phyloP scores from a whole-genome alignment of 371 early-diverging fungal species.

The Gilbertella persicaria region DNA sequence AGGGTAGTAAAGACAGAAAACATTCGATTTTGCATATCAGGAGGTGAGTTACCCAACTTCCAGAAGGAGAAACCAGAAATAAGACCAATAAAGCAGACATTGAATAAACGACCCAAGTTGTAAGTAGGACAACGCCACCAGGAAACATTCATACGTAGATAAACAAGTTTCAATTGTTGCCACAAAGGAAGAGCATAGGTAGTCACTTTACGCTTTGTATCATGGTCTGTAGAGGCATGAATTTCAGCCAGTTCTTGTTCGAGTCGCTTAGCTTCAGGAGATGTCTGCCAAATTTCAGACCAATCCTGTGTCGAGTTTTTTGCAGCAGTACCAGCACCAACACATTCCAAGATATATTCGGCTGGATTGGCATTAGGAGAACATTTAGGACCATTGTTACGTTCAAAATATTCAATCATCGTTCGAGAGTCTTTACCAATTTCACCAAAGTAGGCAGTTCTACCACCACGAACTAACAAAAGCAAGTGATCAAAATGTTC shows the following conservation, averaged over 20 bases:
- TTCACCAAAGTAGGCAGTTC: constrained; percentile 79
- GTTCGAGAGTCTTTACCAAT: constrained; percentile 57
- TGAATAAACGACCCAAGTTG: constrained; percentile 63
- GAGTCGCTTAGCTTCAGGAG: constrained; percentile 45
- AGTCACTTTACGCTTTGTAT: constrained; percentile 12
- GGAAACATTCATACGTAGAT: constrained; percentile 58
- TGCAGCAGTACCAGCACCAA: constrained; percentile 61
- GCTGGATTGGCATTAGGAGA: constrained; percentile 66
- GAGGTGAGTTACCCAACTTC: constrained; percentile 52
- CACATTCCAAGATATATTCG: constrained; percentile 72
- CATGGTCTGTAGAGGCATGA: constrained; percentile 20
- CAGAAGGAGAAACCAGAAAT: constrained; percentile 77
- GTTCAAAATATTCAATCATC: constrained; percentile 66
- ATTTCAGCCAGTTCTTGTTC: constrained; percentile 38
- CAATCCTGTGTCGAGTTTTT: constrained; percentile 56
- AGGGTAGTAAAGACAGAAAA: constrained; percentile 74
- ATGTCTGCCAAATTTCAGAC: constrained; percentile 61
- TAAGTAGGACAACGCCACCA: constrained; percentile 70
- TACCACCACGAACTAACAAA: constrained; percentile 72
- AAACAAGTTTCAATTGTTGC: constrained; percentile 55
- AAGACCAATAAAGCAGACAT: constrained; percentile 56
- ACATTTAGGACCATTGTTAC: constrained; percentile 60
- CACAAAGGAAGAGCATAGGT: constrained; percentile 34
- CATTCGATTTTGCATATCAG: constrained; percentile 70
- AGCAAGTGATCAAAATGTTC: constrained; percentile 81